A percentile compares a stretch with the other conserved stretches of the same genome.
Evolutionary conservation across 2,329 filamentous ascomycete genomes (phyloP).

Genomic region (Cytospora paraplurivora): DNA sequence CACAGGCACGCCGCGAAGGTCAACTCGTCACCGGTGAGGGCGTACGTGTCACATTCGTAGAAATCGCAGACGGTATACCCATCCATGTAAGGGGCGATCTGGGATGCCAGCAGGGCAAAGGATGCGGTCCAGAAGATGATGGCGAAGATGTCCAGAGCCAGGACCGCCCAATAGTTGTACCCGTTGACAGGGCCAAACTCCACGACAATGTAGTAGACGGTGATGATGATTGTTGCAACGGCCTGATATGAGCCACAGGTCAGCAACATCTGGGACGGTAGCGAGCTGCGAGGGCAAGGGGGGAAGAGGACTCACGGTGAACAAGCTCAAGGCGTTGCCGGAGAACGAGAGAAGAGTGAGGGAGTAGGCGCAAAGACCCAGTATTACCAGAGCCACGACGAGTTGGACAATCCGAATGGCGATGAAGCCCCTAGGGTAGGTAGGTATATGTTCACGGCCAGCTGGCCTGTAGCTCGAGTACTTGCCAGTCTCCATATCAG

Average conservation of each 20-base stretch:
- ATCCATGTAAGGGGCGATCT: constrained; percentile 36
- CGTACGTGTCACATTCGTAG: constrained; percentile 34
- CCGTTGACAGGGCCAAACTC: constrained; percentile 37
- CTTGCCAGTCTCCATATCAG: constrained; percentile 23
- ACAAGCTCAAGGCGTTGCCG: constrained; percentile 41
- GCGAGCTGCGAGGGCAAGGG: background rate
- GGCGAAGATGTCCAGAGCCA: constrained; percentile 54
- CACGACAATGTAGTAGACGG: constrained; percentile 51
- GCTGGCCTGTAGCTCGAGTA: constrained; percentile 38
- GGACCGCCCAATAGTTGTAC: constrained; percentile 57
- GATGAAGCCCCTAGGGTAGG: constrained; percentile 48
- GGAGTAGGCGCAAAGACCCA: constrained; percentile 52
- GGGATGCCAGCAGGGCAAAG: constrained; percentile 45
- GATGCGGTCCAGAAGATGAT: constrained; percentile 55
- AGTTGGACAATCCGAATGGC: constrained; percentile 49
- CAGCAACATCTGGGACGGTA: constrained; percentile 27
- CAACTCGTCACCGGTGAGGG: constrained; percentile 23
- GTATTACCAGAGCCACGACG: constrained; percentile 46
- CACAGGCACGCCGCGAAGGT: constrained; percentile 36
- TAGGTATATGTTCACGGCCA: constrained; percentile 50
- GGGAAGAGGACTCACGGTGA: constrained; percentile 42
- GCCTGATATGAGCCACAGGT: constrained; percentile 34
- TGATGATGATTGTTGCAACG: constrained; percentile 47
- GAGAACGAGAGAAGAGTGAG: constrained; percentile 39
- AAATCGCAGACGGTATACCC: constrained; percentile 32